Evolutionary conservation across 495 filamentous ascomycete species (phyloP), one percentile per base, ranked within the genome.

Genomic region (Zalerion maritima): DNA sequence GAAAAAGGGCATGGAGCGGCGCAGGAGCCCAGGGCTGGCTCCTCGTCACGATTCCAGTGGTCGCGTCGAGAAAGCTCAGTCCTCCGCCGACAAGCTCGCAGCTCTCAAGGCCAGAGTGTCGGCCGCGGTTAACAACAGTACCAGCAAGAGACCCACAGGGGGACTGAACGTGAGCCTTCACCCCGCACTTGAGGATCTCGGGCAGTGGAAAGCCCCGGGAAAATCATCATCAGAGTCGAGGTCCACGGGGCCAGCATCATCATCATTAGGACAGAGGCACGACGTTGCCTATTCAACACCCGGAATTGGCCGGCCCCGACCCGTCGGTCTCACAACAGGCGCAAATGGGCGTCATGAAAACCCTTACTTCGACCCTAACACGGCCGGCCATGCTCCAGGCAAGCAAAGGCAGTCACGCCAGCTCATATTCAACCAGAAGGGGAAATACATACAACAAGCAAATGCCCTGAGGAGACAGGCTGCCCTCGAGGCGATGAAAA

Each of bases 361-460:
- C 33, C 87, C 84, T 2, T 93, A 92, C 43, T 91, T 78, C 35
- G 89, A 94, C 43, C 62, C 78, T 2, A 79, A 57, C 44, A 49
- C 84, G 4, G 70, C 69, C 18, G 65, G 67, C 3, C 72, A 78
- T 39, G 64, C 67, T 12, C 69, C 72, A 2, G 66, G 67, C 15
- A 79, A 63, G 28, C 64, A 64, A 14, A 67, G 83, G 21, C 60
- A 77, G 30, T 60, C 79, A 2, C 72, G 79, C 24, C 72, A 82
- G 40, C 67, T 97, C 12, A 51, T 82, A 7, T 96, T 97, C 64
- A 92, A 94, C 54, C 75, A 86, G 43, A 93, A 93, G 49, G 89
- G 89, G 28, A 94, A 94, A 67, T 96, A 91, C 44, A 91, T 94
- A 29, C 73, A 79, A 37, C 87, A 94, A 50, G 91, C 80, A 2